Conservation (phyloP, 78 protist genomes). For the Guillardia theta region DNA sequence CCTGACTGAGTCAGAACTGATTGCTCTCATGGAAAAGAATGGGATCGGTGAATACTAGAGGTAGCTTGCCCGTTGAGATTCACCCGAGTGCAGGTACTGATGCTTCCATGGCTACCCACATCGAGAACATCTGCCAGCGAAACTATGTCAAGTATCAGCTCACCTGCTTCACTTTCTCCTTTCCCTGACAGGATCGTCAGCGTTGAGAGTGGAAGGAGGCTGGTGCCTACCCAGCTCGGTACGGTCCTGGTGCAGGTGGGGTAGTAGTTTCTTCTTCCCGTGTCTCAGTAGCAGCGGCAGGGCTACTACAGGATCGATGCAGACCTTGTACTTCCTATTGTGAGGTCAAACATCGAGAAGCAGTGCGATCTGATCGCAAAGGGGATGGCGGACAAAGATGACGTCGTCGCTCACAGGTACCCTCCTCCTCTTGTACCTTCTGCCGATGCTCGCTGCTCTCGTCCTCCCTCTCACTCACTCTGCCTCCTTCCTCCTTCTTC, state of each 20-base stretch:
- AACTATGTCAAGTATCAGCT: conserved; percentile 30
- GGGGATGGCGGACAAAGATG: neutral
- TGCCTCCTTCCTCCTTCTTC: neutral
- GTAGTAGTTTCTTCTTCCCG: no score
- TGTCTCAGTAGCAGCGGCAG: no score
- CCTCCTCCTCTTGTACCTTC: neutral
- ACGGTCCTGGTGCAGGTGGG: neutral
- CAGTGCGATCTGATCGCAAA: conserved; percentile 16
- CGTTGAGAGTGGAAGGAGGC: neutral
- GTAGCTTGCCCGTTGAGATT: no score
- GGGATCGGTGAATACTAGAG: no score
- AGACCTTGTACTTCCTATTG: neutral
- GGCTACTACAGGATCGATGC: conserved; percentile 11
- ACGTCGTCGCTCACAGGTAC: neutral
- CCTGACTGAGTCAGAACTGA: conserved; percentile 50
- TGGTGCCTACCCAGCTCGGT: neutral
- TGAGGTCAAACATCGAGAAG: neutral
- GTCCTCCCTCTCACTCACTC: neutral
- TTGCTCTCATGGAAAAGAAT: conserved; percentile 62
- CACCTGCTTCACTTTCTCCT: neutral
- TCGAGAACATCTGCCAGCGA: conserved; percentile 54
- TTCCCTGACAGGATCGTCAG: neutral
- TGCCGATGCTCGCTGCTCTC: neutral
- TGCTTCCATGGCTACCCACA: conserved; percentile 73
- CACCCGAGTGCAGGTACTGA: conserved; percentile 77